Percentiles rank a stretch among this genome's conserved stretches.
phyloP scores from a whole-genome alignment of 768 basidiomycete species.

The Termitomyces sp. region DNA sequence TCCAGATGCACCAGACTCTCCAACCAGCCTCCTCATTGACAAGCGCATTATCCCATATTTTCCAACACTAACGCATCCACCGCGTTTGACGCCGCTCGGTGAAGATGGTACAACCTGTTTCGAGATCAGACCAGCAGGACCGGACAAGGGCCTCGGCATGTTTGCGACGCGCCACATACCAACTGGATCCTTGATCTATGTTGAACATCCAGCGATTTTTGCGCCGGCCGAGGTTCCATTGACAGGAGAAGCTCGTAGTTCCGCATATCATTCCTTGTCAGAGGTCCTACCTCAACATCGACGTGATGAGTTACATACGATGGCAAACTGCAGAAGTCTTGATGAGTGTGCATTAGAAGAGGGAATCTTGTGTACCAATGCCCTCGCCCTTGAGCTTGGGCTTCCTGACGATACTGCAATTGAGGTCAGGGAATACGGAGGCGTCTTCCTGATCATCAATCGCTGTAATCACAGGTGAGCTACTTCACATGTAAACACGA shows the following conservation, averaged over 20 bases:
- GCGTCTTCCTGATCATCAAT: constrained; percentile 36
- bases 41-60: constrained; percentile 9
- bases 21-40: constrained; percentile 12
- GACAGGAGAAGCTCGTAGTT: constrained; percentile 10
- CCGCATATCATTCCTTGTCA: constrained; percentile 20
- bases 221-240: constrained; percentile 17
- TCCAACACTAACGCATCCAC: constrained; percentile 1
- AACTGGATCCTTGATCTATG: constrained; percentile 20
- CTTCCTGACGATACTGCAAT: constrained; percentile 20
- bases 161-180: constrained; percentile 21
- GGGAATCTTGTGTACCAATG: constrained; percentile 43
- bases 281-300: constrained; percentile 14
- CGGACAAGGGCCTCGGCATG: constrained; percentile 25
- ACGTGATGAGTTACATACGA: constrained; percentile 18
- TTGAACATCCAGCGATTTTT: constrained; percentile 23
- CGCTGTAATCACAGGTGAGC: constrained; percentile 41
- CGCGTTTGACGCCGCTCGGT: constrained; percentile 3
- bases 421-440: constrained; percentile 33
- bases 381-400: constrained; percentile 29
- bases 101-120: constrained; percentile 12
- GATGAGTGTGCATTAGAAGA: constrained; percentile 34
- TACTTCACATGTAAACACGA: not conserved
- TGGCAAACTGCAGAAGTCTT: constrained; percentile 19
- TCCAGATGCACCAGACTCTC: constrained; percentile 4
- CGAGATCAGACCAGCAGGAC: constrained; percentile 17